Evolutionary conservation across 441 rosid genomes (phyloP).

Genomic region (Erodium chrysanthum): DNA sequence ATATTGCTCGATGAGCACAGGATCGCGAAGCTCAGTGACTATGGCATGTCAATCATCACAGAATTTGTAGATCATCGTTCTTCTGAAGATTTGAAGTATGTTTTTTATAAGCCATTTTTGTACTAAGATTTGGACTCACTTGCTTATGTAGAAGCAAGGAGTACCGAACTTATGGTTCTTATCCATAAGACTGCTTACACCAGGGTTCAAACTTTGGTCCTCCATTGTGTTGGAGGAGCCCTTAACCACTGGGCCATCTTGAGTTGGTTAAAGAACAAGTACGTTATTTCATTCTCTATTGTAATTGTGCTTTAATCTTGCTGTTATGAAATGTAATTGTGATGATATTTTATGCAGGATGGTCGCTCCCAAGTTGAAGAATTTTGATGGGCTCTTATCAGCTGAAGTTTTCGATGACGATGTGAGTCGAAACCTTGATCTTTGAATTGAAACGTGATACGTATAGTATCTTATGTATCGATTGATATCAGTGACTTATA

Average conservation of each 20-base stretch:
- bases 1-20: slow-evolving; percentile 81
- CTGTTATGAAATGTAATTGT: background rate
- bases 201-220: too few relatives aligned
- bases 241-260: too few relatives aligned
- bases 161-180: too few relatives aligned
- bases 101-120: too few relatives aligned
- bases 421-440: slow-evolving; percentile 26
- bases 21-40: slow-evolving; percentile 84
- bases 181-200: too few relatives aligned
- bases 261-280: background rate
- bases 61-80: slow-evolving; percentile 41
- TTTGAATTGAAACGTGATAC: background rate
- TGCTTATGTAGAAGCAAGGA: too few relatives aligned
- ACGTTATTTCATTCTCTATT: background rate
- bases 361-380: slow-evolving; percentile 65
- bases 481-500: background rate
- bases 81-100: slow-evolving; percentile 34
- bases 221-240: too few relatives aligned
- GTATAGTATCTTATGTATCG: background rate
- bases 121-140: too few relatives aligned
- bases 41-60: slow-evolving; percentile 60
- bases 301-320: too few relatives aligned
- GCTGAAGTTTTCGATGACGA: slow-evolving; percentile 33
- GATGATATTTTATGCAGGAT: slow-evolving; percentile 37
- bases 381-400: slow-evolving; percentile 61